Percentiles rank a stretch among this genome's conserved stretches.
Evolutionary conservation across 768 basidiomycete species (phyloP).

Genomic region (Leccinum boreale): DNA sequence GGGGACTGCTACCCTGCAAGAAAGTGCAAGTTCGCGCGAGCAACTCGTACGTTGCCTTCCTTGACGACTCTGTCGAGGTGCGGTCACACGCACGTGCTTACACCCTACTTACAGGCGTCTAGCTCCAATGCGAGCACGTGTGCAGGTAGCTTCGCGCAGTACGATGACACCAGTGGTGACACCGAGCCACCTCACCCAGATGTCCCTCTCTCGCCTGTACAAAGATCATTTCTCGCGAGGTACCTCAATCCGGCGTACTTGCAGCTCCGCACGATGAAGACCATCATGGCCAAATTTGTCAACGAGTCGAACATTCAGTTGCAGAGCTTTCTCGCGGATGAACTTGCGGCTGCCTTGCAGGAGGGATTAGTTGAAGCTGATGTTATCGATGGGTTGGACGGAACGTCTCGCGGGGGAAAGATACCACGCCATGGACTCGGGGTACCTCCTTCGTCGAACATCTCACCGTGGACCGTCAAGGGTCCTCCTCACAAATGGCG

Average conservation of each 20-base stretch:
- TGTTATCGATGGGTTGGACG: conserved; percentile 56
- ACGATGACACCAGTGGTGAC: conserved; percentile 36
- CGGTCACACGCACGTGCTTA: conserved; percentile 2
- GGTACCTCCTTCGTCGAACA: conserved; percentile 39
- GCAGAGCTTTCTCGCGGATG: conserved; percentile 74
- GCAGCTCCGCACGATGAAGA: conserved; percentile 72
- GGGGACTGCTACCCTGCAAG: conserved; percentile 39
- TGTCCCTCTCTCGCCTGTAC: conserved; percentile 49
- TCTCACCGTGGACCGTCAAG: conserved; percentile 59
- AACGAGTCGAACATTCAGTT: conserved; percentile 87
- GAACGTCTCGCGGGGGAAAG: conserved; percentile 42
- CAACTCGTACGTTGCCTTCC: conserved; percentile 71
- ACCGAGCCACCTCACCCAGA: conserved; percentile 50
- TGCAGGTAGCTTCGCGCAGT: conserved; percentile 47
- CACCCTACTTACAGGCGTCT: conserved; percentile 45
- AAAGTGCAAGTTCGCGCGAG: conserved; percentile 88
- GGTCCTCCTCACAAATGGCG: conserved; percentile 96
- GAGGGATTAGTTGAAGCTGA: conserved; percentile 63
- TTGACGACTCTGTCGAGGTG: background rate
- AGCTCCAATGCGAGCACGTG: conserved; percentile 42
- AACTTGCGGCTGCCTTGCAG: conserved; percentile 68
- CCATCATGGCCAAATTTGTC: conserved; percentile 76
- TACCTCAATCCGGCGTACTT: conserved; percentile 93
- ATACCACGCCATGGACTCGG: conserved; percentile 74
- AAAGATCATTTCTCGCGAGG: conserved; percentile 71